Evolutionary conservation across 805 yeast species (phyloP), one percentile per base, ranked within the genome.

Genomic region (Wickerhamiella hasegawae): DNA sequence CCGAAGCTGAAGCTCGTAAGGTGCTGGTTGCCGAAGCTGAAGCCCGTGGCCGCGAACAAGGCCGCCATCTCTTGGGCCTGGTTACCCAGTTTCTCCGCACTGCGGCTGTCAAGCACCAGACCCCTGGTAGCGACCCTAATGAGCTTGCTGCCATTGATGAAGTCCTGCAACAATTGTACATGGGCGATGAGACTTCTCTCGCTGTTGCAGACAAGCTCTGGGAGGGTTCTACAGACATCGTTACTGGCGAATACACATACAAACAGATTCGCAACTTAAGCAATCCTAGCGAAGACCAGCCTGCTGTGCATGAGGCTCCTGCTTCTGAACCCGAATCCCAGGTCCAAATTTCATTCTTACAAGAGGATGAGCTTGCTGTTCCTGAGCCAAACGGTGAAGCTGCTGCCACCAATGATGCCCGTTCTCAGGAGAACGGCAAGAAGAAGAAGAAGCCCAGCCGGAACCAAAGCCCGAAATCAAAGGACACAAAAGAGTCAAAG

Each of bases 41-140:
- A 21, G 24, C 24, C 6, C 28, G n/a, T 22, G 38, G 49, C 3
- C 23, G 38, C n/a, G 37, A 35, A 4, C 38, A 40, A 27, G 49
- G 42, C 12, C 39, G 40, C 9, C 45, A 44, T 16, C 44, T 40
- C 31, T 32, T 53, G 25, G 41, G 35, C 6, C 39, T 47, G 12
- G 25, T 48, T 9, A 41, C 45, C 26, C 46, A 47, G 41, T 58
- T 57, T 39, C 39, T 57, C 34, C 44, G 57, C 23, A 47, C 49
- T 12, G 59, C 57, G 8, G 51, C 59, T 18, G 40, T 48, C 45
- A 52, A 49, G 42, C 45, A 58, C n/a, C 53, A 51, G 35, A 34
- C 28, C 14, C 23, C 18, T 25, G 17, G 31, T 10, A 28, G 38
- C 11, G 37, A 44, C 28, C 33, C 43, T 3, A 44, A 43, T 9